Conservation (phyloP, 1,284 basidiomycete genomes). For the Trichosporon ovoides region DNA sequence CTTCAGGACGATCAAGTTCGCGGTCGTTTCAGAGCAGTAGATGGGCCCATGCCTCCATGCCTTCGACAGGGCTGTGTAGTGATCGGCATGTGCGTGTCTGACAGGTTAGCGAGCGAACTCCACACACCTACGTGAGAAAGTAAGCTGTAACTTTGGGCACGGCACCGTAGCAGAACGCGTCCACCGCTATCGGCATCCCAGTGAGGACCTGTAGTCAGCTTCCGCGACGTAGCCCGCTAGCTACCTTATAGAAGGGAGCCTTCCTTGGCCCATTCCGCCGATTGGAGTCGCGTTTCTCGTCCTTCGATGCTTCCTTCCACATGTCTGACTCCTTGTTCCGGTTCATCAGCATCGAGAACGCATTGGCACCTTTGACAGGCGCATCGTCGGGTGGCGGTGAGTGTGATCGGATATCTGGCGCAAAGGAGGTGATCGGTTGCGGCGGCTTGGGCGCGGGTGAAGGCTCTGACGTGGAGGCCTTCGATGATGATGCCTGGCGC, state of each 20-base stretch:
- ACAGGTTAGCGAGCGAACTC: slow-evolving; percentile 1
- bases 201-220: slow-evolving; percentile 56
- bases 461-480: not conserved
- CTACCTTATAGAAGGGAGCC: slow-evolving; percentile 88
- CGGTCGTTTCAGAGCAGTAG: slow-evolving; percentile 88
- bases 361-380: slow-evolving; percentile 47
- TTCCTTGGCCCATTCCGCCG: slow-evolving; percentile 58
- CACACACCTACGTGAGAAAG: slow-evolving; percentile 73
- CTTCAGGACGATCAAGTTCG: slow-evolving; percentile 84
- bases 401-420: not conserved
- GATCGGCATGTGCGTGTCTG: slow-evolving; percentile 90
- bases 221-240: not conserved
- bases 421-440: slow-evolving; percentile 8
- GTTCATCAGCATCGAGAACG: slow-evolving; percentile 77
- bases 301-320: slow-evolving; percentile 68
- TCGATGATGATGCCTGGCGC: not conserved
- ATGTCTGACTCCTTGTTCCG: slow-evolving; percentile 70
- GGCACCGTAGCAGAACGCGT: slow-evolving; percentile 88
- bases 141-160: slow-evolving; percentile 83
- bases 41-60: slow-evolving; percentile 87
- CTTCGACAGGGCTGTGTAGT: slow-evolving; percentile 82
- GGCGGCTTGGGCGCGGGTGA: slow-evolving; percentile 9
- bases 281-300: slow-evolving; percentile 43
- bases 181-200: slow-evolving; percentile 95
- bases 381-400: slow-evolving; percentile 18